Percentiles rank a stretch among this genome's conserved stretches.
These are phyloP conservation scores for Nothophaeocryptopus gaeumannii DNA, from an alignment of 2,329 filamentous ascomycete genomes.

Conservation along the genomic window DNA sequence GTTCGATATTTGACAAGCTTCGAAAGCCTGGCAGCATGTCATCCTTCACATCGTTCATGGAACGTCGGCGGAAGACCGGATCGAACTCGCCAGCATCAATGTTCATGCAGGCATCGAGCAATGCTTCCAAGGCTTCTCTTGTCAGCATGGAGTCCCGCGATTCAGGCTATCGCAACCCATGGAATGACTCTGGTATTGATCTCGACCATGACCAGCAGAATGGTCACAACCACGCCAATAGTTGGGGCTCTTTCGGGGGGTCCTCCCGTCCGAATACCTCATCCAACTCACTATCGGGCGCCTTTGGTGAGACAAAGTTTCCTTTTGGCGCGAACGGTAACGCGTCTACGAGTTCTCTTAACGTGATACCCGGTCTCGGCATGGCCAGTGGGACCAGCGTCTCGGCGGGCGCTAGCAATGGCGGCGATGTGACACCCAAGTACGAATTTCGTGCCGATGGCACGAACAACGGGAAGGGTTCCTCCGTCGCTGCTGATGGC, in stretches of 20 bases:
- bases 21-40: conserved; percentile 94
- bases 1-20: conserved; percentile 84
- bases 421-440: conserved; percentile 37
- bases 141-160: conserved; percentile 94
- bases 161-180: conserved; percentile 93
- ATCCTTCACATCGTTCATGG: conserved; percentile 92
- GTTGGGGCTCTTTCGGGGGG: conserved; percentile 41
- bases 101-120: conserved; percentile 83
- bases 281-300: conserved; percentile 60
- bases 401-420: conserved; percentile 19
- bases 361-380: conserved; percentile 39
- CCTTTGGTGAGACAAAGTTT: conserved; percentile 62
- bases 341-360: conserved; percentile 38
- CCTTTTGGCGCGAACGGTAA: conserved; percentile 54
- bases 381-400: conserved; percentile 25
- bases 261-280: conserved; percentile 63
- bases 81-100: conserved; percentile 69
- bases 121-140: conserved; percentile 90
- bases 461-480: conserved; percentile 23
- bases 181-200: conserved; percentile 97
- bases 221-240: conserved; percentile 42
- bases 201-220: conserved; percentile 71
- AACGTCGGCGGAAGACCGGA: conserved; percentile 89
- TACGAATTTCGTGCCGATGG: conserved; percentile 29
- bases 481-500: conserved; percentile 18